These are phyloP conservation scores for Cryptosporidium tyzzeri DNA, from an alignment of 169 alveolate species.

Conservation along the genomic window DNA sequence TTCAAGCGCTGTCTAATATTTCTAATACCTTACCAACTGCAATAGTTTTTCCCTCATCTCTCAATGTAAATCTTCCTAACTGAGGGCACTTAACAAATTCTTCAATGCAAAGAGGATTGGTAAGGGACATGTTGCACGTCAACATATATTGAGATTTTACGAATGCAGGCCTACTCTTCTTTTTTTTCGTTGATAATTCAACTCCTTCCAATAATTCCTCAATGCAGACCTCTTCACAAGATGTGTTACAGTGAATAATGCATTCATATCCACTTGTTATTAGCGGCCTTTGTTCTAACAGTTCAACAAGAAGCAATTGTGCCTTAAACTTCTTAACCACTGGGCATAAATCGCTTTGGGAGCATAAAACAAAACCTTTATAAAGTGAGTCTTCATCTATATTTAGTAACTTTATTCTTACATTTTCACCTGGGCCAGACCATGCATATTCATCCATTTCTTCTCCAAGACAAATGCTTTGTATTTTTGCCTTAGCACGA, in stretches of 20 bases:
- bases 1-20: conserved; percentile 76
- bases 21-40: conserved; percentile 89
- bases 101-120: conserved; percentile 92
- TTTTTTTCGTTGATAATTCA: conserved; percentile 84
- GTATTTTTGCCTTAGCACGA: conserved; percentile 86
- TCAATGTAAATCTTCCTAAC: conserved; percentile 95
- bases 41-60: conserved; percentile 95
- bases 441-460: conserved; percentile 90
- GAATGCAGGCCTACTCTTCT: conserved; percentile 86
- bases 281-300: conserved; percentile 93
- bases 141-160: conserved; percentile 85
- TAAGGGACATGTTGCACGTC: conserved; percentile 78
- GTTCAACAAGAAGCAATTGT: conserved; percentile 90
- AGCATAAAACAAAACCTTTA: conserved; percentile 96
- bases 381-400: conserved; percentile 93
- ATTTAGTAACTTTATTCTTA: conserved; percentile 87
- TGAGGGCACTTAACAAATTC: conserved; percentile 89
- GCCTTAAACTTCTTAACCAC: conserved; percentile 92
- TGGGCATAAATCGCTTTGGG: conserved; percentile 91
- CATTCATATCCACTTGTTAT: conserved; percentile 95
- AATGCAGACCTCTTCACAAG: conserved; percentile 88
- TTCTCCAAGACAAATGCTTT: conserved; percentile 82
- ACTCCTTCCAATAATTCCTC: conserved; percentile 82
- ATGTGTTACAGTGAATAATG: conserved; percentile 90
- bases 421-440: conserved; percentile 94